These are phyloP conservation scores for Yamadazyma insecticola DNA, from an alignment of 805 yeast species.

Conservation along the genomic window DNA sequence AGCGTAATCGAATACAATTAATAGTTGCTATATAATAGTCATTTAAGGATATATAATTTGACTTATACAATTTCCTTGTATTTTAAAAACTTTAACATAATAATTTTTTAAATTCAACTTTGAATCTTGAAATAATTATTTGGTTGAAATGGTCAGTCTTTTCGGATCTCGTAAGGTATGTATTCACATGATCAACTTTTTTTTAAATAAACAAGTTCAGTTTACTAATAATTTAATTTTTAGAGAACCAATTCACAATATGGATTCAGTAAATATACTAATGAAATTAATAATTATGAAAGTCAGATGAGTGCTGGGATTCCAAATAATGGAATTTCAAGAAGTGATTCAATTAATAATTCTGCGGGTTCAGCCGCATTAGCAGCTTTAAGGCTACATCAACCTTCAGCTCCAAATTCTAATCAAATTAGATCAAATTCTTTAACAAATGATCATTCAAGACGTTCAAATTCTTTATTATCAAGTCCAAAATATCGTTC, in stretches of 20 bases:
- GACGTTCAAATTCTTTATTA: neutral
- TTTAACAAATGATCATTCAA: constrained; percentile 13
- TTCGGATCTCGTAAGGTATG: too few species aligned
- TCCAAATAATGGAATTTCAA: constrained; percentile 14
- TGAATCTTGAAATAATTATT: too few species aligned
- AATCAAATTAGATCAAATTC: constrained; percentile 17
- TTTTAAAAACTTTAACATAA: too few species aligned
- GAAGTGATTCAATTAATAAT: constrained; percentile 22
- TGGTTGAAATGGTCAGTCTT: too few species aligned
- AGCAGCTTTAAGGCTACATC: constrained; percentile 36
- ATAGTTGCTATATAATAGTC: too few species aligned
- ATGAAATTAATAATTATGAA: constrained; percentile 20
- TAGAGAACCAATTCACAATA: constrained; percentile 21
- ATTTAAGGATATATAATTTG: too few species aligned
- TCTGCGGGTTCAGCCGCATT: constrained; percentile 39
- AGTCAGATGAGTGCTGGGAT: constrained; percentile 15
- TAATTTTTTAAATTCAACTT: too few species aligned
- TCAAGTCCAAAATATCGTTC: constrained; percentile 1
- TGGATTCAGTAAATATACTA: constrained; percentile 32
- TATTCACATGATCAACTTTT: too few species aligned
- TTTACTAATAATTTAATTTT: constrained; percentile 1
- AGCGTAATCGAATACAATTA: too few species aligned
- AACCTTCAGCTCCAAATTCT: constrained; percentile 11
- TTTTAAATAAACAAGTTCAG: too few species aligned
- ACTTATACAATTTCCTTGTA: too few species aligned